Conservation (phyloP, 768 basidiomycete genomes). For the Kockovaella imperatae region DNA sequence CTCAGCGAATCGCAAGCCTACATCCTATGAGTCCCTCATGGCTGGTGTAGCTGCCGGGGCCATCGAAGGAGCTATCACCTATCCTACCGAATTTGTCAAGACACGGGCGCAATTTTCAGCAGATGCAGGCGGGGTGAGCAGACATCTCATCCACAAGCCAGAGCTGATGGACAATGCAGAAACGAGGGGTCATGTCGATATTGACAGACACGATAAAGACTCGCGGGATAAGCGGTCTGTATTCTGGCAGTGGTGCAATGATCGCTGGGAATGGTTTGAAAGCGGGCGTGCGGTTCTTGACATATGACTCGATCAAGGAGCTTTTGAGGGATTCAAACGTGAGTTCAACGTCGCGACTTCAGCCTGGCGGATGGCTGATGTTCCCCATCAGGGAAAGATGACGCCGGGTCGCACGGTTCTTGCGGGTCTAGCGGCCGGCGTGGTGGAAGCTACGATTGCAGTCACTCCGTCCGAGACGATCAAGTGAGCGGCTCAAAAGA, state of each 20-base stretch:
- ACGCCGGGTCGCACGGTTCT: conserved; percentile 58
- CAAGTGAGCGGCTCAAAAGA: conserved; percentile 55
- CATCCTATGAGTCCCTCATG: conserved; percentile 12
- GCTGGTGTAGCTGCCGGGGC: conserved; percentile 15
- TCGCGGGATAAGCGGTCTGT: conserved; percentile 70
- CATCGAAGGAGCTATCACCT: conserved; percentile 51
- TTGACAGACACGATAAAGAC: conserved; percentile 61
- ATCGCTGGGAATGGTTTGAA: conserved; percentile 80
- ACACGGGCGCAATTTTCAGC: conserved; percentile 84
- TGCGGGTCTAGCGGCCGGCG: conserved; percentile 57
- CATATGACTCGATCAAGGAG: conserved; percentile 81
- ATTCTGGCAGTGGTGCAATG: conserved; percentile 78
- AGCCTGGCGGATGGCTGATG: neutral
- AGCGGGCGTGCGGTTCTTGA: conserved; percentile 85
- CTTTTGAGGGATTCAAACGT: conserved; percentile 72
- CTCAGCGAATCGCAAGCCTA: conserved; percentile 4
- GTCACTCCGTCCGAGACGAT: conserved; percentile 95
- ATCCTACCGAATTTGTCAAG: conserved; percentile 84
- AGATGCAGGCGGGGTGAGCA: neutral
- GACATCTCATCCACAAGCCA: conserved; percentile 47
- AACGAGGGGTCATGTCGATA: conserved; percentile 65
- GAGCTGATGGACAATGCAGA: too few species aligned
- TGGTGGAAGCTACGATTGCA: conserved; percentile 80
- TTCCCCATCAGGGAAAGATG: conserved; percentile 67
- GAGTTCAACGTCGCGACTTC: conserved; percentile 17